Base-by-base conservation (phyloP, 192 early-diverging fungal genomes). In the Gonapodya prolifera region DNA sequence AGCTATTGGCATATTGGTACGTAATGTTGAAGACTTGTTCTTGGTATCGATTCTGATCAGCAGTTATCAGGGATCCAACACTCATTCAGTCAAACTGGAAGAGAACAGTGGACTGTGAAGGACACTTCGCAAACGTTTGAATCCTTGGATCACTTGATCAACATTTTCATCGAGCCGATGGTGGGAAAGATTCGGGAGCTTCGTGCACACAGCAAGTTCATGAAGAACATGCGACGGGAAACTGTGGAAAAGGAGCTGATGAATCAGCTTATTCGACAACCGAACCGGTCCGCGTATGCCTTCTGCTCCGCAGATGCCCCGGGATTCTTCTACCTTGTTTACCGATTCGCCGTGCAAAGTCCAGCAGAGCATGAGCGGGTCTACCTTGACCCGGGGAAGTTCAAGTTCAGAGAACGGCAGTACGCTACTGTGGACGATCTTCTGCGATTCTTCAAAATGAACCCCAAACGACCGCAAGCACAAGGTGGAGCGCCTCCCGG, bases 71-170 rank as follows among this genome's bases (percentile, higher is more conserved):
- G 0, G 23, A 32, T 33, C 34, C 76, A 91, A 91, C 93, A 81
- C 87, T 95, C 34, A 70, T 89, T 2, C 92, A 95, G 79, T 35
- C 79, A 30, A 85, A 90, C 75, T 92, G 94, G 82, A 87, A 89
- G 61, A 90, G 84, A 73, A 89, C 88, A 29, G 80, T 95, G 2
- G 94, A 92, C 74, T 83, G 86, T 95, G 45, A 85, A 87, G 30
- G 86, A 95, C 33, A 92, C 90, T 33, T 86, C 88, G 8, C 76
- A 93, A 92, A 74, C 86, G 34, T 99, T 91, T 82, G 84, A 88
- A n/a, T 96, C 96, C 78, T 81, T 99, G 61, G 97, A 99, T 77
- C 92, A 99, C 81, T 85, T 99, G 76, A 83, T 97, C 28, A 95
- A 94, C 1, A 87, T 90, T 30, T 92, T 96, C 78, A 89, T 99